Base-by-base conservation (phyloP, 2,329 filamentous ascomycete species). In the Ascosphaera aggregata region DNA sequence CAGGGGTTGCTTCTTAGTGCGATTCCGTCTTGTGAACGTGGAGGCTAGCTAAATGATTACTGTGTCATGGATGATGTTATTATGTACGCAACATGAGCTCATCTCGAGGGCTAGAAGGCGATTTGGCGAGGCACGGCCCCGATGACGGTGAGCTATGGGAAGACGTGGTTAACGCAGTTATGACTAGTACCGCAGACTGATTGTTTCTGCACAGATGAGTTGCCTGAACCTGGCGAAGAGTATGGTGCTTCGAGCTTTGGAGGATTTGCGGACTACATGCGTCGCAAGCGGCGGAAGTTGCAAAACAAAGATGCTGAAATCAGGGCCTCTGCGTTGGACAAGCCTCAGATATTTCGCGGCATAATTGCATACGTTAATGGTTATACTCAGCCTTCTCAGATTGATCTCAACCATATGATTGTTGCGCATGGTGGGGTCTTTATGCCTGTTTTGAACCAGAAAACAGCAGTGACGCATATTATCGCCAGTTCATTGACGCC, bases 391-490 rank as follows among this genome's bases (percentile, higher is more conserved):
- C 89, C 89, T 1, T 82, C 85, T 1, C 63, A 94, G 39, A 85
- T 84, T 48, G 73, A 93, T 64, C 69, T 98, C 15, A 86, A 93
- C 59, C 73, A 66, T 39, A 67, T 93, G 43, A 77, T 98, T 41
- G 86, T 98, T 15, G 72, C 78, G 48, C 75, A 95, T 69, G 89
- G 89, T n/a, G 91, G 85, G 22, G 80, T 79, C 0, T 95, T 93
- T 48, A 67, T 94, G 43, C 89, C 98, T 54, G 95, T 95, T 50
- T 63, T 98, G 9, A 85, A 94, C 55, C 79, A 76, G 30, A 98
- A 98, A 61, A 95, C 86, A 1, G 77, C 79, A 53, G 86, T 84
- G 0, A 98, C 91, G 1, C 86, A 98, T 54, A 93, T 98, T 47
- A 84, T 98, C 48, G 85, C 86, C 2, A 86, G 82, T 39, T 77